These are phyloP conservation scores for Ophiostoma populinum DNA, from an alignment of 2,329 filamentous ascomycete species.

Conservation along the genomic window DNA sequence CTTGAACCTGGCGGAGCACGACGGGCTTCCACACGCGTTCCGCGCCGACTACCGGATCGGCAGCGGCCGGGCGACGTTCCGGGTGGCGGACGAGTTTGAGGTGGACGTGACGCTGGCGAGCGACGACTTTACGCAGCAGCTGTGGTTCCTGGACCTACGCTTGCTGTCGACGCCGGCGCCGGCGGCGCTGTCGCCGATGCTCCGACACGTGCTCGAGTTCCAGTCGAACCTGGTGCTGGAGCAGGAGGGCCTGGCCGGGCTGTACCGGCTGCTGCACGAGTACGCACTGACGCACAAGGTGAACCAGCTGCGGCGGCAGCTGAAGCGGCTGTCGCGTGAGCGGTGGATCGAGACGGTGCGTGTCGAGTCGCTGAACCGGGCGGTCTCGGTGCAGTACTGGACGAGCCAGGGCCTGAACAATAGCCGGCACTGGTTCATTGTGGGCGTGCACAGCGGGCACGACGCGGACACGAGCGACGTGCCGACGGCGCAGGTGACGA, in stretches of 20 bases:
- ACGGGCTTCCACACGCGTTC: slow-evolving; percentile 60
- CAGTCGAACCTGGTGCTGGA: slow-evolving; percentile 56
- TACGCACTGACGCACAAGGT: slow-evolving; percentile 84
- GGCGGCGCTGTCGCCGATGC: slow-evolving; percentile 37
- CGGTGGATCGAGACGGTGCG: slow-evolving; percentile 66
- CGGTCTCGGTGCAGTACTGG: slow-evolving; percentile 87
- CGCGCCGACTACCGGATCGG: slow-evolving; percentile 53
- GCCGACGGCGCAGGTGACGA: slow-evolving; percentile 27
- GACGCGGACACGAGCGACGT: slow-evolving; percentile 8
- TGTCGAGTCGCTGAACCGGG: slow-evolving; percentile 65
- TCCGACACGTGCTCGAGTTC: slow-evolving; percentile 50
- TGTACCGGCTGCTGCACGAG: slow-evolving; percentile 76
- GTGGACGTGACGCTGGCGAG: slow-evolving; percentile 82
- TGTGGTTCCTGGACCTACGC: slow-evolving; percentile 87
- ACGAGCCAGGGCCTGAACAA: slow-evolving; percentile 24
- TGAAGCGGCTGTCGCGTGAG: slow-evolving; percentile 45
- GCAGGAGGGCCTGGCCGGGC: slow-evolving; percentile 55
- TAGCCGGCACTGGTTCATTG: slow-evolving; percentile 51
- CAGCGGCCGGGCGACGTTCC: slow-evolving; percentile 82
- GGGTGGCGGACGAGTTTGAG: slow-evolving; percentile 70
- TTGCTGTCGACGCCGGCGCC: slow-evolving; percentile 63
- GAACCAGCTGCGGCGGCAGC: slow-evolving; percentile 63
- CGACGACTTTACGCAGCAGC: slow-evolving; percentile 67
- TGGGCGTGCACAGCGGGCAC: slow-evolving; percentile 44
- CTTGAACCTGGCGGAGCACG: slow-evolving; percentile 67